These are phyloP conservation scores for Tardiomyces depauwii DNA, from an alignment of 1,139 yeast genomes.

Conservation along the genomic window DNA sequence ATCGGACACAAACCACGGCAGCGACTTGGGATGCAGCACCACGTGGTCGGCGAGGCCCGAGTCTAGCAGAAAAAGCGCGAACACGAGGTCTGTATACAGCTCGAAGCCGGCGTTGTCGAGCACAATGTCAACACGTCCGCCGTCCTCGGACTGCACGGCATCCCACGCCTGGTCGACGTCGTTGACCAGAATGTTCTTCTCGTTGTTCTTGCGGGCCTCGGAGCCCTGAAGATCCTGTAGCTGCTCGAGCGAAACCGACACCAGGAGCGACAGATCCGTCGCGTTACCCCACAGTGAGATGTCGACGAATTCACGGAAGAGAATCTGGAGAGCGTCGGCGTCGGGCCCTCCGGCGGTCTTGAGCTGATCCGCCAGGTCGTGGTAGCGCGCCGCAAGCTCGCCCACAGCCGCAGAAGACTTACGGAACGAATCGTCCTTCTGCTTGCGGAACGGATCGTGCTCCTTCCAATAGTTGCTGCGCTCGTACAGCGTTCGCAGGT, in stretches of 20 bases:
- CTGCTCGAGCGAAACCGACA: constrained; percentile 64
- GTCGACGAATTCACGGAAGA: constrained; percentile 61
- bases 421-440: constrained; percentile 64
- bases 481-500: constrained; percentile 39
- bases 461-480: constrained; percentile 37
- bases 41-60: constrained; percentile 49
- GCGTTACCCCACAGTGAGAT: constrained; percentile 97
- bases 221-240: constrained; percentile 80
- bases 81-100: constrained; percentile 74
- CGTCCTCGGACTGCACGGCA: constrained; percentile 19
- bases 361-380: constrained; percentile 34
- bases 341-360: constrained; percentile 24
- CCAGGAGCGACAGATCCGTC: constrained; percentile 76
- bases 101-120: constrained; percentile 96
- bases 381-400: constrained; percentile 68
- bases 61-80: constrained; percentile 67
- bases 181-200: constrained; percentile 70
- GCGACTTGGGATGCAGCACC: constrained; percentile 75
- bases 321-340: constrained; percentile 34
- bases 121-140: constrained; percentile 65
- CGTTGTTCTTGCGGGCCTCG: constrained; percentile 72
- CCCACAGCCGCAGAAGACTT: constrained; percentile 70
- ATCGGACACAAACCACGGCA: constrained; percentile 98
- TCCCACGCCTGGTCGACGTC: constrained; percentile 66
- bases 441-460: constrained; percentile 60